Conservation (phyloP, 2,329 filamentous ascomycete species). For the Aschersonia sp. region DNA sequence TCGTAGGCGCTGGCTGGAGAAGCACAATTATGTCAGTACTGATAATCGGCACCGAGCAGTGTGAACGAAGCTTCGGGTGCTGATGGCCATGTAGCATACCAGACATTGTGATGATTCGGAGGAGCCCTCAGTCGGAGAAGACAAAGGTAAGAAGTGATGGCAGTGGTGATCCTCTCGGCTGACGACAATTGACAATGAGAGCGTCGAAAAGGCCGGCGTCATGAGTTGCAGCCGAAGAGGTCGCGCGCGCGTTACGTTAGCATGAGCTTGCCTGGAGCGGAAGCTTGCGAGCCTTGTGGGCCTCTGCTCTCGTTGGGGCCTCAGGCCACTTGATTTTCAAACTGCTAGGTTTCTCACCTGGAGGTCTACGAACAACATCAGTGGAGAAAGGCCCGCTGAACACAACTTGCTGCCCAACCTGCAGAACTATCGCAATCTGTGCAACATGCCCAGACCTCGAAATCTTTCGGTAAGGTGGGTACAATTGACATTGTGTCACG, state of each 20-base stretch:
- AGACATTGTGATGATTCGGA: conserved; percentile 31
- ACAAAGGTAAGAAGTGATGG: background rate
- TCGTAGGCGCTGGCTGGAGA: conserved; percentile 64
- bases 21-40: conserved; percentile 11
- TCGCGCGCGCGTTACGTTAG: conserved; percentile 31
- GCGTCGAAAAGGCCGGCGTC: too few species aligned
- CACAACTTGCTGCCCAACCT: background rate
- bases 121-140: conserved; percentile 8
- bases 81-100: conserved; percentile 19
- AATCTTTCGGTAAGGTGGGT: too few species aligned
- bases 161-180: too few species aligned
- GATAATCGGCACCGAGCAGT: background rate
- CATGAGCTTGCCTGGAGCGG: conserved; percentile 31
- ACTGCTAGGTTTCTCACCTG: too few species aligned
- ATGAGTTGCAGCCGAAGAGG: conserved; percentile 8
- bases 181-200: too few species aligned
- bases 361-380: too few species aligned
- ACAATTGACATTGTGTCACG: too few species aligned
- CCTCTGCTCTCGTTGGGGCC: too few species aligned
- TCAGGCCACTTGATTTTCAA: too few species aligned
- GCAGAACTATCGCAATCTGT: background rate
- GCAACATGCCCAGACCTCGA: background rate
- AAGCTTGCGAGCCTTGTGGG: conserved; percentile 16
- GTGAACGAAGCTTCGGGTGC: background rate
- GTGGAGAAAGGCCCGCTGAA: background rate